Evolutionary conservation across 768 basidiomycete species (phyloP), one percentile per base, ranked within the genome.

Genomic region (Leccinum boreale): DNA sequence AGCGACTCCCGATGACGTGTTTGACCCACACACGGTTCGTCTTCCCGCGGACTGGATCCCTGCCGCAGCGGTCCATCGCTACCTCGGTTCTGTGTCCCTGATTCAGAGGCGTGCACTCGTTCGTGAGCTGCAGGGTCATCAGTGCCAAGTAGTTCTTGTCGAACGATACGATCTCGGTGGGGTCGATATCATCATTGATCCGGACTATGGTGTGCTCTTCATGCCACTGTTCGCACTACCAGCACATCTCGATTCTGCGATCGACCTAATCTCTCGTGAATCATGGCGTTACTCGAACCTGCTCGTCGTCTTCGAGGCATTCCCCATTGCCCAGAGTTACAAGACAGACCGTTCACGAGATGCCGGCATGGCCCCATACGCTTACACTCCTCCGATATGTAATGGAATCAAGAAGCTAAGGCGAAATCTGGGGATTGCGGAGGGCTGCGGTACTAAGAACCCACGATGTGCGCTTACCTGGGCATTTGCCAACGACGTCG

Each of bases 351-450:
- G 26, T 52, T 54, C 50, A n/a, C 52, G 59, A 52, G 58, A 49
- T 10, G n/a, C 31, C 5, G 58, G 59, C 53, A 50, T 48, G 4
- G 21, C 21, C 0, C 70, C 62, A 8, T 77, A 78, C 53, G 81
- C 85, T 0, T 90, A 86, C 65, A 82, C 87, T 0, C 82, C 84
- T 3, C 85, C 87, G 0, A 79, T 88, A 39, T 62, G 89, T 56
- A 90, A 87, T 61, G 84, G 87, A 0, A 73, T 92, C 63, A 85
- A 82, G 70, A 87, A 81, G 67, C 79, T 93, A 29, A 74, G 83
- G 56, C 75, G 90, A 53, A 82, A 84, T 60, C 52, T 92, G 23
- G 78, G 71, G 23, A 83, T 93, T 15, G 77, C 81, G 1, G 86
- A 86, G 58, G 88, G 80, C 2, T 85, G 77, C 61, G 77, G 77